These are phyloP conservation scores for Kluyveromyces siamensis DNA, from an alignment of 805 yeast genomes.

Conservation along the genomic window DNA sequence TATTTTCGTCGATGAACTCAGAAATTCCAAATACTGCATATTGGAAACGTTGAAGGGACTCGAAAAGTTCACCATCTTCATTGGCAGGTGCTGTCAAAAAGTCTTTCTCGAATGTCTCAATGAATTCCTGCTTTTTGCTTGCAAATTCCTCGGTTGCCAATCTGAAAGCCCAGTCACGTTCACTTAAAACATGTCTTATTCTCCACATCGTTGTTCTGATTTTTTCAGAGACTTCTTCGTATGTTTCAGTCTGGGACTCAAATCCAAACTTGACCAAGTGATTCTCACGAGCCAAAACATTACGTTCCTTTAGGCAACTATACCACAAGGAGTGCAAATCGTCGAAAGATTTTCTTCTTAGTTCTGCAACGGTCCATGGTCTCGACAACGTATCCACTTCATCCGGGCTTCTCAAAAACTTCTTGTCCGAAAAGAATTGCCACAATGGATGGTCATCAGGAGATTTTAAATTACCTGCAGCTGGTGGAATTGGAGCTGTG, in stretches of 20 bases:
- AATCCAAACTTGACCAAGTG: slow-evolving; percentile 43
- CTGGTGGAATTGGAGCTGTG: slow-evolving; percentile 80
- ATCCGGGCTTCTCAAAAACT: slow-evolving; percentile 48
- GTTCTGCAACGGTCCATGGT: slow-evolving; percentile 81
- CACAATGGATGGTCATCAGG: slow-evolving; percentile 88
- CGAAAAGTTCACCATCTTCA: slow-evolving; percentile 53
- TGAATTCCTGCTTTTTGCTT: slow-evolving; percentile 35
- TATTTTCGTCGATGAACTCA: slow-evolving; percentile 47
- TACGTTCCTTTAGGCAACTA: slow-evolving; percentile 73
- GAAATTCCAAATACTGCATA: slow-evolving; percentile 81
- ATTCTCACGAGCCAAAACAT: slow-evolving; percentile 65
- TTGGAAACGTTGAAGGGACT: slow-evolving; percentile 68
- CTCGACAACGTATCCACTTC: slow-evolving; percentile 52
- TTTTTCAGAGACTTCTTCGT: slow-evolving; percentile 31
- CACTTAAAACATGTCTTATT: slow-evolving; percentile 80
- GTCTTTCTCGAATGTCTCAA: slow-evolving; percentile 46
- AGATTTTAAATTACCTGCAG: slow-evolving; percentile 60
- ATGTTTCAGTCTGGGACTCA: slow-evolving; percentile 32
- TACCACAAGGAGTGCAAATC: slow-evolving; percentile 93
- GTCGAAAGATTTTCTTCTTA: slow-evolving; percentile 83
- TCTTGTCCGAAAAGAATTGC: slow-evolving; percentile 72
- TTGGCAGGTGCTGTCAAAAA: slow-evolving; percentile 48
- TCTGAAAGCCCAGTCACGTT: slow-evolving; percentile 66
- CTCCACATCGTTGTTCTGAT: slow-evolving; percentile 62
- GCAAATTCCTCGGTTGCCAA: slow-evolving; percentile 43